These are phyloP conservation scores for Kockiozyma suomiensis DNA, from an alignment of 805 yeast genomes.

Conservation along the genomic window DNA sequence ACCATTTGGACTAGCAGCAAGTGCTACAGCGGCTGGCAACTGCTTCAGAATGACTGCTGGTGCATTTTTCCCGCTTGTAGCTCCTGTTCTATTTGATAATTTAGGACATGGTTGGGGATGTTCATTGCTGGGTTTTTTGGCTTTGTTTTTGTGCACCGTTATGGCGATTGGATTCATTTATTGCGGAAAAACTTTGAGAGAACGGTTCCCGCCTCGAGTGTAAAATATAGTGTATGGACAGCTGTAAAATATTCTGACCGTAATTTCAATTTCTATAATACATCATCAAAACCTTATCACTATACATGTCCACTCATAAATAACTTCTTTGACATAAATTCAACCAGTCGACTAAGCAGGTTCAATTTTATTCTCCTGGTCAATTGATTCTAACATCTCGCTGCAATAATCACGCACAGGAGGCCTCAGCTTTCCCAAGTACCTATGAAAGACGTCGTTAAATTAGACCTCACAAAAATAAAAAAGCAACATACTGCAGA, in stretches of 20 bases:
- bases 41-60: slow-evolving; percentile 68
- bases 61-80: slow-evolving; percentile 67
- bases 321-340: too few species aligned
- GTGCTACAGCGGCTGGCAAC: slow-evolving; percentile 67
- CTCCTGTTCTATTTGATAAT: slow-evolving; percentile 46
- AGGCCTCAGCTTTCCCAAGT: slow-evolving; percentile 25
- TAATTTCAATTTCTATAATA: too few species aligned
- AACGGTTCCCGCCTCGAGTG: slow-evolving; percentile 6
- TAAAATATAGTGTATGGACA: too few species aligned
- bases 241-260: too few species aligned
- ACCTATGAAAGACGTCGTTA: background rate
- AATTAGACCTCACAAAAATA: background rate
- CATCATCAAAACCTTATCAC: too few species aligned
- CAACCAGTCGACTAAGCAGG: background rate
- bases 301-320: too few species aligned
- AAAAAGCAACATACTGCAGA: slow-evolving; percentile 52
- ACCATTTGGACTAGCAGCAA: slow-evolving; percentile 63
- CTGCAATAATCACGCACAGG: slow-evolving; percentile 21
- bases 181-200: slow-evolving; percentile 6
- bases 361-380: background rate
- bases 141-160: slow-evolving; percentile 1
- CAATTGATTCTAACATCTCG: background rate
- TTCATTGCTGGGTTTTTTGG: slow-evolving; percentile 59
- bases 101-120: slow-evolving; percentile 33
- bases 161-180: slow-evolving; percentile 9